A percentile compares a stretch with the other conserved stretches of the same genome.
Evolutionary conservation across 495 filamentous ascomycete genomes (phyloP).

Genomic region (Pseudomonodictys pantanalensis): DNA sequence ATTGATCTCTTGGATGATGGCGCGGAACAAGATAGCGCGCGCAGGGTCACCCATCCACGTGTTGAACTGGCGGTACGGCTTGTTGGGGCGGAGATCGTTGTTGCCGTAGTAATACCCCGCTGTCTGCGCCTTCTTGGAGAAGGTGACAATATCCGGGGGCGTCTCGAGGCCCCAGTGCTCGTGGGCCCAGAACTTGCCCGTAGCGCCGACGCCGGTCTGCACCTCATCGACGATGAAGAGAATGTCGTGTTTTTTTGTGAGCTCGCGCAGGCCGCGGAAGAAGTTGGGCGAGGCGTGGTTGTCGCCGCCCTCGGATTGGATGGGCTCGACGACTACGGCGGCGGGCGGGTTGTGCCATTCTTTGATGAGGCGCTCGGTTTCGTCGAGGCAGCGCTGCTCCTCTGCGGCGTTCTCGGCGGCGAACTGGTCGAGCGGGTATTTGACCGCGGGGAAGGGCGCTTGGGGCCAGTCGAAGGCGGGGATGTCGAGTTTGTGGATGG

Average conservation of each 20-base stretch:
- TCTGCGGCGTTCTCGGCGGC: constrained; percentile 76
- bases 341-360: constrained; percentile 82
- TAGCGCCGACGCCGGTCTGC: constrained; percentile 93
- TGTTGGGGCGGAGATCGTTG: constrained; percentile 84
- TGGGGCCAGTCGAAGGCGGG: constrained; percentile 98
- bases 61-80: constrained; percentile 99
- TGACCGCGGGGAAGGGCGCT: constrained; percentile 82
- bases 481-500: constrained; percentile 98
- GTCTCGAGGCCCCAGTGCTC: constrained; percentile 87
- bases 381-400: constrained; percentile 81
- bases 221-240: constrained; percentile 98
- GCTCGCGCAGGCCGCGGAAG: constrained; percentile 81
- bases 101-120: constrained; percentile 96
- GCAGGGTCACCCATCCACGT: constrained; percentile 99
- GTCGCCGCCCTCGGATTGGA: constrained; percentile 97
- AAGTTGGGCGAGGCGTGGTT: constrained; percentile 95
- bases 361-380: constrained; percentile 82
- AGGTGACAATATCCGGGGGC: constrained; percentile 97
- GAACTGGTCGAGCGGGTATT: constrained; percentile 87
- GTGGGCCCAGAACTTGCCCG: constrained; percentile 98
- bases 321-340: constrained; percentile 89
- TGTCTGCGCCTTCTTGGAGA: constrained; percentile 98
- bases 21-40: constrained; percentile 84
- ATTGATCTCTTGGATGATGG: constrained; percentile 88
- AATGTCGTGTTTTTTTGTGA: constrained; percentile 82